A percentile compares a stretch with the other conserved stretches of the same genome.
Evolutionary conservation across 495 filamentous ascomycete species (phyloP).

Genomic region (Bacidia rubella): DNA sequence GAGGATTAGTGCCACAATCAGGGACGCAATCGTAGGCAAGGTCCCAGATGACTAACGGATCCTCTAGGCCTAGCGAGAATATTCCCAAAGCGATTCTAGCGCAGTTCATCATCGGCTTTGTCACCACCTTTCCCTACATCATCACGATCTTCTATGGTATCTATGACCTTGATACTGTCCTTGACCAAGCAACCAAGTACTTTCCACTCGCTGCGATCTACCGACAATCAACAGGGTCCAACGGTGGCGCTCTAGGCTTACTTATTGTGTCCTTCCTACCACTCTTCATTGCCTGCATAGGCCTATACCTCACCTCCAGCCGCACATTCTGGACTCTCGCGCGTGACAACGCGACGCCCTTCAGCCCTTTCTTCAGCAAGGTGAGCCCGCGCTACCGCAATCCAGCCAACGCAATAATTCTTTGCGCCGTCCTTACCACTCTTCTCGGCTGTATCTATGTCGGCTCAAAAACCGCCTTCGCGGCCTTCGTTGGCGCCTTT

Average conservation of each 20-base stretch:
- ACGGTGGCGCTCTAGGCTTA: slow-evolving; percentile 40
- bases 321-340: slow-evolving; percentile 78
- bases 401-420: slow-evolving; percentile 55
- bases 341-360: slow-evolving; percentile 50
- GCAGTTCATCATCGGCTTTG: slow-evolving; percentile 36
- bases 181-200: slow-evolving; percentile 18
- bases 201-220: slow-evolving; percentile 76
- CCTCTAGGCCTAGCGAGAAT: slow-evolving; percentile 27
- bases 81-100: slow-evolving; percentile 39
- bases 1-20: no score
- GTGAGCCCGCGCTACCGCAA: slow-evolving; percentile 38
- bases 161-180: slow-evolving; percentile 27
- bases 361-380: slow-evolving; percentile 26
- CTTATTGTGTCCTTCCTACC: slow-evolving; percentile 56
- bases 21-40: no score
- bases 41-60: neutral
- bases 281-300: slow-evolving; percentile 31
- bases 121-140: slow-evolving; percentile 36
- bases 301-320: slow-evolving; percentile 61
- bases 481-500: slow-evolving; percentile 59
- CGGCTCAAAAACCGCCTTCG: slow-evolving; percentile 60
- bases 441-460: slow-evolving; percentile 63
- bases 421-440: slow-evolving; percentile 45
- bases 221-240: slow-evolving; percentile 56
- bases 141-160: slow-evolving; percentile 42